Base-by-base conservation (phyloP, 352 stramenopile species). In the Pythium myriotylum region DNA sequence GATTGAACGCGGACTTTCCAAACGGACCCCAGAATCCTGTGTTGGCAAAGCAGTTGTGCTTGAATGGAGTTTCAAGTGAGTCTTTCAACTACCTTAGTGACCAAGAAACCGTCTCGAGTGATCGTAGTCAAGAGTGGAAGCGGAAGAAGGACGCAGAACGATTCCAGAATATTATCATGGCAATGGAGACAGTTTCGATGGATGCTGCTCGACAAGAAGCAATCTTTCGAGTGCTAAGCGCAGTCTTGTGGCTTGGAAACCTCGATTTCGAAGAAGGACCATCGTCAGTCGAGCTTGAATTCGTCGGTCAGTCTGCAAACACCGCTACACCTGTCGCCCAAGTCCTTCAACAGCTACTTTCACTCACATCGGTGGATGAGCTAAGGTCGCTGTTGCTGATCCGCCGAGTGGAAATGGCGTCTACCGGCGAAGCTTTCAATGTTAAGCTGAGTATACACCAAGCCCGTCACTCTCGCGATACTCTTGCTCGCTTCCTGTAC, bases 231-330 rank as follows among this genome's bases (percentile, higher is more conserved):
- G 57, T 88, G 17, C 59, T 93, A 16, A 88, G 80, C 58, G 81
- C 84, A 14, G 73, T 90, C 20, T 58, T 93, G 4, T 90, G 83
- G 80, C 68, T 93, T 10, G 81, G 81, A 14, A 93, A 93, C 39
- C 58, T 93, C 26, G 63, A 74, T 3, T 82, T 93, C 43, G 50
- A 72, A 22, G 65, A 65, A 37, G 52, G n/a, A 45, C 12, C 13
- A 52, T 3, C n/a, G 2, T 19, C n/a, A 17, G 17, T 9, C 7
- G 37, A 37, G 22, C 24, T 72, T 24, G 4, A 22, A 16, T 65
- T 69, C 29, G 29, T 8, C 35, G 60, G 57, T 29, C 51, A 22
- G 1, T 37, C 45, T 1, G 10, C 42, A 0, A 32, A 17, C 12
- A 46, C 23, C 3, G 26, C 16, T 6, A 24, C n/a, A 5, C n/a